Base-by-base conservation (phyloP, 257 asterid genomes). In the Jaltomata sinuosa region DNA sequence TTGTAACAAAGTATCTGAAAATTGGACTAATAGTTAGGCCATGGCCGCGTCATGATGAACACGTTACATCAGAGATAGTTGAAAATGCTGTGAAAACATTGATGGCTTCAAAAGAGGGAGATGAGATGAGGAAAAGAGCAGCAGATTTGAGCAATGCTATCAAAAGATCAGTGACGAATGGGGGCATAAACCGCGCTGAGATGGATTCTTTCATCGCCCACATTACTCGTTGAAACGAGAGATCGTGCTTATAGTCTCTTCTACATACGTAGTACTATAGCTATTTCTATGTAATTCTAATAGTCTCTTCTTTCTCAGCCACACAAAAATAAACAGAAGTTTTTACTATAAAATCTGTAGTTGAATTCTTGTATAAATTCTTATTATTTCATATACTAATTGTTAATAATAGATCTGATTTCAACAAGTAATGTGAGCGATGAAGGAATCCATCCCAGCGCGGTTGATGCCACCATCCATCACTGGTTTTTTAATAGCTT, bases 21-120 rank as follows among this genome's bases (percentile, higher is more conserved):
- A 85, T 90, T 27, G 94, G 94, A 0, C 16, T 92, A 2, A 87
- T 59, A 3, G 92, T 91, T 2, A 92, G 80, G 85, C 89, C 85
- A 8, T 90, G 93, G 93, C 74, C 52, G 0, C 21, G 83, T 2
- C 49, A 87, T 80, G 79, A 78, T 3, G 90, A 90, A 77, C 19
- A 83, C n/a, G 92, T 90, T 83, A 45, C 31, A 79, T 69, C 92
- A 40, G 2, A 11, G 6, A 36, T n/a, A 0, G 86, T 90, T 3
- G 88, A 89, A 72, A 77, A 45, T 1, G 90, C 79, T 6, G 86
- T 92, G 18, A 65, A 72, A 36, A 77, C 84, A 76, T 83, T 92
- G 53, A 89, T 92, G 92, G 83, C 15, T 29, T 72, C 90, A 57
- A 79, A 68, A 55, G 90, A 90, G 54, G 91, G 93, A 67, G 85